Conservation (phyloP, 495 filamentous ascomycete genomes). For the Zalerion maritima region DNA sequence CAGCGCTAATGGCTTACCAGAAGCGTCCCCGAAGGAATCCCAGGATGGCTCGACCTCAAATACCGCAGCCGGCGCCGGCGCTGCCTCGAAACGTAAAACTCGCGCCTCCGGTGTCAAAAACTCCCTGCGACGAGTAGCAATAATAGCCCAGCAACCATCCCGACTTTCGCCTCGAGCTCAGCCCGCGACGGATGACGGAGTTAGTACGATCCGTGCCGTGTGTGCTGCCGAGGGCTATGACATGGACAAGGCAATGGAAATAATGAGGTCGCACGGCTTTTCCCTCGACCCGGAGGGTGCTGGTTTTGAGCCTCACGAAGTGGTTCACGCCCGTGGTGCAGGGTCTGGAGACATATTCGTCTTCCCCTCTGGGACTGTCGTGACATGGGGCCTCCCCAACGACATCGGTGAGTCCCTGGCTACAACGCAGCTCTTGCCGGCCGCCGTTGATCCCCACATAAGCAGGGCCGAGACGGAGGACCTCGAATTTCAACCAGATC, state of each 20-base stretch:
- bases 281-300: slow-evolving; percentile 42
- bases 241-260: slow-evolving; percentile 53
- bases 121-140: slow-evolving; percentile 27
- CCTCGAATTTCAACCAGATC: slow-evolving; percentile 73
- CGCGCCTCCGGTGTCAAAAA: slow-evolving; percentile 24
- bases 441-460: slow-evolving; percentile 60
- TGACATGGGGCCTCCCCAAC: slow-evolving; percentile 72
- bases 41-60: too few relatives aligned
- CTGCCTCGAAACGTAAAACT: slow-evolving; percentile 26
- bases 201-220: slow-evolving; percentile 58
- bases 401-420: slow-evolving; percentile 59
- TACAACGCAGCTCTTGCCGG: slow-evolving; percentile 52
- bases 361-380: slow-evolving; percentile 94
- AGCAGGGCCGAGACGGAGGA: slow-evolving; percentile 70
- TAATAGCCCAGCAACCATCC: slow-evolving; percentile 23
- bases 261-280: slow-evolving; percentile 59
- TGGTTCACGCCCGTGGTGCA: slow-evolving; percentile 38
- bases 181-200: slow-evolving; percentile 11
- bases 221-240: slow-evolving; percentile 80
- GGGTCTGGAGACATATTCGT: slow-evolving; percentile 76
- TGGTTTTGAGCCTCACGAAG: slow-evolving; percentile 45
- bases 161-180: too few relatives aligned
- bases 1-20: slow-evolving; percentile 2
- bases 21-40: too few relatives aligned
- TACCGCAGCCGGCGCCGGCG: slow-evolving; percentile 3